These are phyloP conservation scores for Collybia nuda DNA, from an alignment of 768 basidiomycete genomes.

Conservation along the genomic window DNA sequence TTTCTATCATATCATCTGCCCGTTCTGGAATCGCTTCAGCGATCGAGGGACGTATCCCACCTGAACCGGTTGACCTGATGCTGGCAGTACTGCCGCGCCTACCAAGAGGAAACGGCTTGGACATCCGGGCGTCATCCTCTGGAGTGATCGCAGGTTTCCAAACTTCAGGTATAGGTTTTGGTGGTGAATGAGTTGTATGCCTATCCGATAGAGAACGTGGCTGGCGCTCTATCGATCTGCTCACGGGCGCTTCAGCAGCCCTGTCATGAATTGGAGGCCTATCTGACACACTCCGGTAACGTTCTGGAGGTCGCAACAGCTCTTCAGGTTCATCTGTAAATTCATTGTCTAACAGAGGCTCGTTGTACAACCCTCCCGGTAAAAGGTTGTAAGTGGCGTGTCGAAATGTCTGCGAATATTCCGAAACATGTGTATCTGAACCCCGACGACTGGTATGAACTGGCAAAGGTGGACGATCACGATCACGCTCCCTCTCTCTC, in stretches of 20 bases:
- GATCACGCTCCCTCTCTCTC: conserved; percentile 10
- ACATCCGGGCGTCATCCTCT: conserved; percentile 40
- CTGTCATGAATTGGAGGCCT: conserved; percentile 12
- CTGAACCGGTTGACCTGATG: conserved; percentile 42
- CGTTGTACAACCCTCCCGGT: too few relatives aligned
- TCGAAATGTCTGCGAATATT: too few relatives aligned
- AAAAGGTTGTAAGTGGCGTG: too few relatives aligned
- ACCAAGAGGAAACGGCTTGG: conserved; percentile 42
- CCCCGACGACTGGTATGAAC: too few relatives aligned
- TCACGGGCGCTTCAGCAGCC: neutral
- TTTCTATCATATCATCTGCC: conserved; percentile 20
- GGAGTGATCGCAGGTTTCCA: conserved; percentile 50
- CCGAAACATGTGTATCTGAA: too few relatives aligned
- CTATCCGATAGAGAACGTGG: conserved; percentile 23
- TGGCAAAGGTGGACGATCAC: neutral
- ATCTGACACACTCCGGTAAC: conserved; percentile 13
- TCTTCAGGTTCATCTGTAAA: conserved; percentile 18
- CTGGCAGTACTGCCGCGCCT: conserved; percentile 50
- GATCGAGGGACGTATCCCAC: conserved; percentile 37
- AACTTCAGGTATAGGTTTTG: conserved; percentile 39
- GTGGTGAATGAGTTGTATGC: conserved; percentile 24
- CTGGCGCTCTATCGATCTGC: conserved; percentile 9
- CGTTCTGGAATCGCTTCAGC: conserved; percentile 39
- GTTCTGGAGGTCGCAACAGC: conserved; percentile 15
- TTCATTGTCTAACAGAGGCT: too few relatives aligned